A percentile compares a stretch with the other conserved stretches of the same genome.
Conservation (phyloP, 2,329 filamentous ascomycete genomes). For the Lachnellula willkommii region DNA sequence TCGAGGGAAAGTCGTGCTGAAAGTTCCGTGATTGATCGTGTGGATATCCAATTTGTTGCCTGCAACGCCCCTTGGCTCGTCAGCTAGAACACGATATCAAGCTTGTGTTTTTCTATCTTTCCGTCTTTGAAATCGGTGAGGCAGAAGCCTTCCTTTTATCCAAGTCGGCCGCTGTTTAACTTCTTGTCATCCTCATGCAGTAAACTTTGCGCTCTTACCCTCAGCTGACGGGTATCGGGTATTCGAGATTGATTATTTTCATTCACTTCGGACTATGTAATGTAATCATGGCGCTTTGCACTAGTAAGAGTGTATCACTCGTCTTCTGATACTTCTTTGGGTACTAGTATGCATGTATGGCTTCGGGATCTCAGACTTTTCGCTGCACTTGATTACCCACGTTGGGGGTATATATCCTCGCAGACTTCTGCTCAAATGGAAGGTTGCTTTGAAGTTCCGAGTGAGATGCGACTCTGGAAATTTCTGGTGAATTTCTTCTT, state of each 20-base stretch:
- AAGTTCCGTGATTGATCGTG: not conserved
- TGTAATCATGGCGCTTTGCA: not conserved
- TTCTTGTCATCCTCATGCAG: not conserved
- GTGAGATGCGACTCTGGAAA: too few species aligned
- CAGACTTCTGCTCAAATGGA: too few species aligned
- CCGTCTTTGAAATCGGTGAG: not conserved
- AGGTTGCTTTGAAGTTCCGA: too few species aligned
- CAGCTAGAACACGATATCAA: too few species aligned
- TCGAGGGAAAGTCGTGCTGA: conserved; percentile 23
- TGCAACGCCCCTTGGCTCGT: too few species aligned
- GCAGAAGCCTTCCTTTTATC: not conserved
- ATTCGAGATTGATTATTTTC: not conserved
- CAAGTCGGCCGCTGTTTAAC: not conserved
- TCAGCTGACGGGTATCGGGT: not conserved
- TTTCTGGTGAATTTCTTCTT: too few species aligned
- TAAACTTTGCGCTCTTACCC: not conserved
- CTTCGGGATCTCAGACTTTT: too few species aligned
- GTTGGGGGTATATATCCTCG: not conserved
- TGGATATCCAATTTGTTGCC: too few species aligned
- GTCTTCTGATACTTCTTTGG: not conserved
- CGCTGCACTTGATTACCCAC: too few species aligned
- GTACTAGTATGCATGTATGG: not conserved
- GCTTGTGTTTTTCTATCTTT: not conserved
- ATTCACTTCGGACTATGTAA: not conserved
- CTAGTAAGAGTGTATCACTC: not conserved